A percentile compares a stretch with the other conserved stretches of the same genome.
These are phyloP conservation scores for Pecoramyces ruminantium DNA, from an alignment of 192 early-diverging fungal species.

Conservation along the genomic window DNA sequence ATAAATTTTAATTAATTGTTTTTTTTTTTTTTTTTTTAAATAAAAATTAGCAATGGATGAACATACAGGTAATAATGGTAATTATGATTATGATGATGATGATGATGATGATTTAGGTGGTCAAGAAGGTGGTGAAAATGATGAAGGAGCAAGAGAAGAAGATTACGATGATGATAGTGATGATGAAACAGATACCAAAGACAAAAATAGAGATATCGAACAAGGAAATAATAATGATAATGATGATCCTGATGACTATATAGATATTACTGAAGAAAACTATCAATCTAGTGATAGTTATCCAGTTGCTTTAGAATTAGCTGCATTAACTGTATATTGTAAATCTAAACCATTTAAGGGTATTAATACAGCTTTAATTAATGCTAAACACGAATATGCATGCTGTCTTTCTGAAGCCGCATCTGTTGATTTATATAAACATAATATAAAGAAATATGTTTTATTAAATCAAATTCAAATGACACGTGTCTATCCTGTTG, in stretches of 20 bases:
- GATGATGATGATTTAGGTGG: too few species aligned
- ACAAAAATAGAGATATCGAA: conserved; percentile 15
- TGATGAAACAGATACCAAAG: not conserved
- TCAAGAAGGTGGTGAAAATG: too few species aligned
- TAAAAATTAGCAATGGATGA: not conserved
- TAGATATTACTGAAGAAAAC: not conserved
- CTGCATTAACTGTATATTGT: conserved; percentile 44
- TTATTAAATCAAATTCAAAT: conserved; percentile 38
- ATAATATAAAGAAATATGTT: conserved; percentile 27
- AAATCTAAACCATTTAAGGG: conserved; percentile 39
- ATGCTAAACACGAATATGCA: conserved; percentile 24
- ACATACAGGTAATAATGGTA: not conserved
- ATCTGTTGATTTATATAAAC: conserved; percentile 27
- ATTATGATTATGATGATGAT: too few species aligned
- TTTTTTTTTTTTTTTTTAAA: too few species aligned
- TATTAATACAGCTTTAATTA: conserved; percentile 8
- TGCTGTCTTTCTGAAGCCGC: conserved; percentile 58
- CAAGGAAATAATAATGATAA: conserved; percentile 7
- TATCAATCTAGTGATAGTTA: not conserved
- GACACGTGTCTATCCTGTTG: conserved; percentile 65
- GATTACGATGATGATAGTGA: not conserved
- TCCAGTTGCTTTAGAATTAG: conserved; percentile 27
- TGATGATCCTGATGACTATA: not conserved
- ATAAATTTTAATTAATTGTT: too few species aligned
- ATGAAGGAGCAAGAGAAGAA: not conserved